Evolutionary conservation across 352 stramenopile species (phyloP).

Genomic region (Phytophthora sansomeana): DNA sequence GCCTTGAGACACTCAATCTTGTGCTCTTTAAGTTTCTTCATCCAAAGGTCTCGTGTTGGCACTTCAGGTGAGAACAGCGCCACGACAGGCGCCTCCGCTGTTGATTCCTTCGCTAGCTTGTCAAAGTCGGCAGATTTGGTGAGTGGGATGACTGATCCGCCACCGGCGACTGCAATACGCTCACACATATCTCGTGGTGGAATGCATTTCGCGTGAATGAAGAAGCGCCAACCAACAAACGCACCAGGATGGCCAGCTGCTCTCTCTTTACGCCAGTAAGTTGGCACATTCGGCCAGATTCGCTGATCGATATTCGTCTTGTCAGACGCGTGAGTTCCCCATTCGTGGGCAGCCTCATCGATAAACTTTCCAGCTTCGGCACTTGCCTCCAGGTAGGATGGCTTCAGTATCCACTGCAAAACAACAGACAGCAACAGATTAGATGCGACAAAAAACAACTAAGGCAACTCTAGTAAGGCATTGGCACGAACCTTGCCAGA

Average conservation of each 20-base stretch:
- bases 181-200: slow-evolving; percentile 86
- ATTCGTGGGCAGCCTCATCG: slow-evolving; percentile 76
- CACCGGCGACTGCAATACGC: slow-evolving; percentile 68
- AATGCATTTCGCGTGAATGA: slow-evolving; percentile 78
- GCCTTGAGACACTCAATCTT: slow-evolving; percentile 81
- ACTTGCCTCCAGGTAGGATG: slow-evolving; percentile 79
- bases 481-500: slow-evolving; percentile 71
- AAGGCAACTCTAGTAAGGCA: neutral
- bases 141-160: slow-evolving; percentile 67
- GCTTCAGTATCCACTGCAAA: slow-evolving; percentile 85
- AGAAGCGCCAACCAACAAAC: slow-evolving; percentile 75
- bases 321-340: slow-evolving; percentile 62
- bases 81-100: slow-evolving; percentile 56
- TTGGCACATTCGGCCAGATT: slow-evolving; percentile 69
- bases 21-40: slow-evolving; percentile 75
- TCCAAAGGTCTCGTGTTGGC: slow-evolving; percentile 63
- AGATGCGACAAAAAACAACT: slow-evolving; percentile 1
- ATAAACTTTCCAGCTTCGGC: slow-evolving; percentile 74
- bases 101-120: slow-evolving; percentile 41
- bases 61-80: slow-evolving; percentile 65
- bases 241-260: slow-evolving; percentile 55
- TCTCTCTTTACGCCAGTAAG: slow-evolving; percentile 76
- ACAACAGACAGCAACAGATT: slow-evolving; percentile 16
- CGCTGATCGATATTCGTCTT: slow-evolving; percentile 75
- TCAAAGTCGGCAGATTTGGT: slow-evolving; percentile 62